These are phyloP conservation scores for Herpetomonas samuelpessoai DNA, from an alignment of 208 protist species.

Conservation along the genomic window DNA sequence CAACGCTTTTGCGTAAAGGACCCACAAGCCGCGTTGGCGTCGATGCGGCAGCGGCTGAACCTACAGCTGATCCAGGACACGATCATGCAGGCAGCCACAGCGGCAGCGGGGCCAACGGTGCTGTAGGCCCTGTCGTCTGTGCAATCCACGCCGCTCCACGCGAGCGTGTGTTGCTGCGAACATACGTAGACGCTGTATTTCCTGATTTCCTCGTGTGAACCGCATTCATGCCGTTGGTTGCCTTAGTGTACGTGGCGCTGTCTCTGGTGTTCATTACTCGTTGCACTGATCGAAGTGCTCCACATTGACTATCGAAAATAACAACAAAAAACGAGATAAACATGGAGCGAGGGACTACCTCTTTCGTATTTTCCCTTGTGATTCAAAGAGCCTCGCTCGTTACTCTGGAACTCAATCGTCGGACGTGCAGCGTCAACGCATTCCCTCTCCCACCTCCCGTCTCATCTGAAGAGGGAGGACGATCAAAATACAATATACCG, in stretches of 20 bases:
- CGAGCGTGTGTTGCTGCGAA: neutral
- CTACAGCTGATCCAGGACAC: slow-evolving; percentile 16
- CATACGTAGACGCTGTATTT: neutral
- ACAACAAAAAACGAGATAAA: too few species aligned
- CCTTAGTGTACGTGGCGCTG: neutral
- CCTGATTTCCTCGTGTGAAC: too few species aligned
- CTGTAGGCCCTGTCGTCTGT: neutral
- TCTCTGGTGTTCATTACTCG: too few species aligned
- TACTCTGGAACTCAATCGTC: neutral
- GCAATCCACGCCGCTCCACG: neutral
- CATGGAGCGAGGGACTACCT: too few species aligned
- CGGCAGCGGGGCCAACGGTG: neutral
- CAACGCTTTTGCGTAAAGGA: slow-evolving; percentile 16
- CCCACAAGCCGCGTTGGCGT: neutral
- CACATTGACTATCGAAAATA: too few species aligned
- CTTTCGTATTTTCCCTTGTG: too few species aligned
- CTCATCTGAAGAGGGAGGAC: neutral
- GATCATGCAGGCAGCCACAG: slow-evolving; percentile 3
- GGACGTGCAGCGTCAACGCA: neutral
- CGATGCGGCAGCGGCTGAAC: slow-evolving; percentile 8
- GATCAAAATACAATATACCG: too few species aligned
- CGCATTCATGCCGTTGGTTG: neutral
- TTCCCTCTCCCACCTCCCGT: neutral
- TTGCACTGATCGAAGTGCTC: too few species aligned
- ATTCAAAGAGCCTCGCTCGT: neutral